A percentile compares a stretch with the other conserved stretches of the same genome.
Conservation (phyloP, 805 yeast genomes). For the Schizosaccharomyces octosporus region DNA sequence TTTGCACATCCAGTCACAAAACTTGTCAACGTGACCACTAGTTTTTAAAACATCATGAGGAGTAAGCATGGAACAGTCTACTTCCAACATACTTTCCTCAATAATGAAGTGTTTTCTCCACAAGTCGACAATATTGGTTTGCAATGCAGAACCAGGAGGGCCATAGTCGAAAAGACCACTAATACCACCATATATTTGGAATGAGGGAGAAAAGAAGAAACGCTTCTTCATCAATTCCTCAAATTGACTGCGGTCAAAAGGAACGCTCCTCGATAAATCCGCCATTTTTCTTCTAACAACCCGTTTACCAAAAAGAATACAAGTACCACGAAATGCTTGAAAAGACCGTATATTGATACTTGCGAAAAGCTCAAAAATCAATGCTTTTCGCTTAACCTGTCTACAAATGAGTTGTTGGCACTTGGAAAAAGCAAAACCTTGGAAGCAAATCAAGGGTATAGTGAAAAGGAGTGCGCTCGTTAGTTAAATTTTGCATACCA, state of each 20-base stretch:
- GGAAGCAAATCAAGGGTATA: neutral
- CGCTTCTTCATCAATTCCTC: conserved; percentile 85
- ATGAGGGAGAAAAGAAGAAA: conserved; percentile 92
- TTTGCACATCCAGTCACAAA: conserved; percentile 97
- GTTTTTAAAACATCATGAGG: conserved; percentile 95
- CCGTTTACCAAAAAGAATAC: neutral
- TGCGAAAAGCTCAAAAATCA: neutral
- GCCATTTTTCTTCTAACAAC: neutral
- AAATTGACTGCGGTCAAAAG: conserved; percentile 64
- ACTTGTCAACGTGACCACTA: conserved; percentile 97
- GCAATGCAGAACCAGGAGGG: conserved; percentile 98
- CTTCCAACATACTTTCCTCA: conserved; percentile 97
- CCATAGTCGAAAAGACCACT: conserved; percentile 95
- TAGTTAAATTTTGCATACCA: no score
- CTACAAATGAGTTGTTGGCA: neutral
- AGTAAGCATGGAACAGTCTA: conserved; percentile 91
- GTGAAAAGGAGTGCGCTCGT: neutral
- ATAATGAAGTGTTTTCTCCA: conserved; percentile 96
- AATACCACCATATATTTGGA: conserved; percentile 94
- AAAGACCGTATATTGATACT: neutral
- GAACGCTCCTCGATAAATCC: neutral
- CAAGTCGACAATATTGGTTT: conserved; percentile 76
- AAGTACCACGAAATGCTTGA: neutral
- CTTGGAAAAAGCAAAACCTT: neutral
- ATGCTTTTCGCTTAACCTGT: neutral